These are phyloP conservation scores for Lagerstroemia speciosa DNA, from an alignment of 345 rosid genomes.

Conservation along the genomic window DNA sequence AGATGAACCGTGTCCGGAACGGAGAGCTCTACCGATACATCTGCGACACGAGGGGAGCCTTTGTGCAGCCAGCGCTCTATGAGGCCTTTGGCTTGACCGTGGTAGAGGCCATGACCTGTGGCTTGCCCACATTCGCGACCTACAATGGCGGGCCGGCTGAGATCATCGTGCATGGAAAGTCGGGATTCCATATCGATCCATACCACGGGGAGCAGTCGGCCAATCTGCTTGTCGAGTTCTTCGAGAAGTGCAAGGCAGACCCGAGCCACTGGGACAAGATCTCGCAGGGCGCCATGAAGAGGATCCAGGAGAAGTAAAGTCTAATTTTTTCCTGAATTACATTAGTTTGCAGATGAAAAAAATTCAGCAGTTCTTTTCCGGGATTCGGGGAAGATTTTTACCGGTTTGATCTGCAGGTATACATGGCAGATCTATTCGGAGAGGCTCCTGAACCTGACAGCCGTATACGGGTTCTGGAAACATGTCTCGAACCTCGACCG, in stretches of 20 bases:
- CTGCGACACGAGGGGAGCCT: conserved; percentile 72
- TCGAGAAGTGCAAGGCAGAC: conserved; percentile 53
- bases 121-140: conserved; percentile 78
- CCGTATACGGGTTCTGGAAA: conserved; percentile 93
- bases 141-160: conserved; percentile 95
- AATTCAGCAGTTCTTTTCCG: too few relatives aligned
- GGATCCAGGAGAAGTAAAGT: conserved; percentile 72
- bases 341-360: background rate
- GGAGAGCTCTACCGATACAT: conserved; percentile 76
- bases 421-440: conserved; percentile 88
- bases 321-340: background rate
- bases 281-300: conserved; percentile 63
- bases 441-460: conserved; percentile 76
- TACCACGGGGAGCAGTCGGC: conserved; percentile 86
- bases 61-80: conserved; percentile 79
- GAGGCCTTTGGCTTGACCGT: conserved; percentile 90
- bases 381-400: too few relatives aligned
- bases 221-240: conserved; percentile 58
- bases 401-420: conserved; percentile 35
- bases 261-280: conserved; percentile 59
- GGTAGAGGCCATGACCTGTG: conserved; percentile 86
- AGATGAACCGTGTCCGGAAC: conserved; percentile 79
- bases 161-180: conserved; percentile 80
- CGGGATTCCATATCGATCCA: conserved; percentile 85
- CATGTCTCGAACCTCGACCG: conserved; percentile 84